phyloP scores from a whole-genome alignment of 257 asterid genomes.

The Hygrophila difformis region DNA sequence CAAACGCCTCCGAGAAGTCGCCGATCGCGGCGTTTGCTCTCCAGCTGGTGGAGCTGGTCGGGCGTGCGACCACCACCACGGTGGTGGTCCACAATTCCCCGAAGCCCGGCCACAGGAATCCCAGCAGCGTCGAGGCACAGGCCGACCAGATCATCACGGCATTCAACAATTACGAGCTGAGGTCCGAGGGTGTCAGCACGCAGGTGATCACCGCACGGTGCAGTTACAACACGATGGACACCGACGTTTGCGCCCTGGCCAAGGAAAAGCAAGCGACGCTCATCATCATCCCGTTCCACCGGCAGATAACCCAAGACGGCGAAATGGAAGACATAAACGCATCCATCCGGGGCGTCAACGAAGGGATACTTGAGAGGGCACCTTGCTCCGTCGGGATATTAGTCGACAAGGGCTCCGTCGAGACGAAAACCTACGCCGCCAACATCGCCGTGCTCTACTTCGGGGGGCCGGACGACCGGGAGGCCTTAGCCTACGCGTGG shows the following conservation, averaged over 20 bases:
- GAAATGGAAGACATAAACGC: conserved; percentile 71
- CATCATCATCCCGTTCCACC: conserved; percentile 75
- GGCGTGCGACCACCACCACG: conserved; percentile 75
- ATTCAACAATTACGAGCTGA: conserved; percentile 66
- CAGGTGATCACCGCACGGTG: conserved; percentile 62
- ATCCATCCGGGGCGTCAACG: conserved; percentile 50
- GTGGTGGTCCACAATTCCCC: conserved; percentile 53
- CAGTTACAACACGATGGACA: conserved; percentile 72
- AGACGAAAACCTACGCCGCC: conserved; percentile 27
- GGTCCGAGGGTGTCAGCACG: conserved; percentile 58
- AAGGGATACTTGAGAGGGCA: conserved; percentile 55
- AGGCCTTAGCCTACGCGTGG: conserved; percentile 70
- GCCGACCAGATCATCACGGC: conserved; percentile 65
- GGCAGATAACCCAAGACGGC: conserved; percentile 35
- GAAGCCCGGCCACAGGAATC: conserved; percentile 43
- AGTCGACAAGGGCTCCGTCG: conserved; percentile 45
- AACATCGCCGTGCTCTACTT: conserved; percentile 50
- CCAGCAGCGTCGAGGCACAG: conserved; percentile 48
- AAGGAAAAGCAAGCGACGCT: conserved; percentile 54
- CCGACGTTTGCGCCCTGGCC: conserved; percentile 67
- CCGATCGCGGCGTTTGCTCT: conserved; percentile 59
- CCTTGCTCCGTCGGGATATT: conserved; percentile 88
- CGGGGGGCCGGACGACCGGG: conserved; percentile 90
- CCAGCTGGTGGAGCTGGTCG: conserved; percentile 77
- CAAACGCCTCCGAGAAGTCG: conserved; percentile 38